Percentiles rank a stretch among this genome's conserved stretches.
phyloP scores from a whole-genome alignment of 176 grass and related monocot genomes.

The Luzula sylvatica region DNA sequence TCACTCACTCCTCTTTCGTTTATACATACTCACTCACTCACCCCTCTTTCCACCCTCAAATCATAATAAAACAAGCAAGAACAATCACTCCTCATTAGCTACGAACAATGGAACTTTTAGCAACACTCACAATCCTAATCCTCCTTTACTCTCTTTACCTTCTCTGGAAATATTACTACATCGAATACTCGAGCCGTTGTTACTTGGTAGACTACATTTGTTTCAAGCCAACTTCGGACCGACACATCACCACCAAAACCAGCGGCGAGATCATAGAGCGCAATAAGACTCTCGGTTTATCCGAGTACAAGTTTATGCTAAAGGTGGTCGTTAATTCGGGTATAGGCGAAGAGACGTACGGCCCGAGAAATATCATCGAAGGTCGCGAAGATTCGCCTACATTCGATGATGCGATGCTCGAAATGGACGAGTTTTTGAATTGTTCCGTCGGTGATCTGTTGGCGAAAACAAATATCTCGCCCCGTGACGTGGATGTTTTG shows the following conservation, averaged over 20 bases:
- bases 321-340: conserved; percentile 54
- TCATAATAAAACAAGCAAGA: no score
- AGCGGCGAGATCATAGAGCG: conserved; percentile 33
- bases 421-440: conserved; percentile 49
- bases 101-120: conserved; percentile 13
- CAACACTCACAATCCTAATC: conserved; percentile 4
- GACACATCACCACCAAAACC: conserved; percentile 30
- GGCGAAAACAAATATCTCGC: neutral
- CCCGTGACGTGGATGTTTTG: conserved; percentile 37
- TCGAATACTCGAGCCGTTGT: conserved; percentile 24
- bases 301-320: conserved; percentile 57
- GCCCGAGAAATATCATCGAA: conserved; percentile 34
- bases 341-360: conserved; percentile 63
- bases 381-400: conserved; percentile 33
- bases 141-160: conserved; percentile 20
- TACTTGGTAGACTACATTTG: conserved; percentile 69
- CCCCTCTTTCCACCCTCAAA: neutral
- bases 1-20: neutral
- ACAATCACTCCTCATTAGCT: no score
- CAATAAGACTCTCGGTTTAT: conserved; percentile 23
- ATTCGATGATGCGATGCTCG: conserved; percentile 26
- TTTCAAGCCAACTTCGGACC: conserved; percentile 34
- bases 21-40: neutral
- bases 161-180: conserved; percentile 8
- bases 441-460: conserved; percentile 33